These are phyloP conservation scores for Blastobotrys mokoenaii DNA, from an alignment of 805 yeast species.

Conservation along the genomic window DNA sequence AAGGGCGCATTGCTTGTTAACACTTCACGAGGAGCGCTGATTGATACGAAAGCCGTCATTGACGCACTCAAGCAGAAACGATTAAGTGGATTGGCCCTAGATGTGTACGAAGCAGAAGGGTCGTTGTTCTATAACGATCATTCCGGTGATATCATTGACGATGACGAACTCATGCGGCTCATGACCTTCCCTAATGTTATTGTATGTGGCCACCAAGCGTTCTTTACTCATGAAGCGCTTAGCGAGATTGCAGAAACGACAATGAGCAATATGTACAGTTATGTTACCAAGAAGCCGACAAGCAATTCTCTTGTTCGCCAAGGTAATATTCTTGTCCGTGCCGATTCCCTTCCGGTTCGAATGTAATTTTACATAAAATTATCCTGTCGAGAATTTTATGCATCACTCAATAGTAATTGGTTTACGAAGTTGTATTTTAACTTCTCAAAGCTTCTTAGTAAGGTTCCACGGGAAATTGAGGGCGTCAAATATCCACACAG, in stretches of 20 bases:
- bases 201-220: constrained; percentile 26
- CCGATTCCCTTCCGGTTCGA: constrained; percentile 2
- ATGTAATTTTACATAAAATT: constrained; percentile 6
- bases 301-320: constrained; percentile 3
- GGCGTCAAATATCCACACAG: too few relatives aligned
- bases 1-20: constrained; percentile 34
- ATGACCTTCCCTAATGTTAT: constrained; percentile 24
- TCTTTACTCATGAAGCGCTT: constrained; percentile 21
- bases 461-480: too few relatives aligned
- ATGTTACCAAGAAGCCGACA: neutral
- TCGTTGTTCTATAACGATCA: constrained; percentile 21
- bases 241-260: constrained; percentile 19
- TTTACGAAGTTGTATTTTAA: too few relatives aligned
- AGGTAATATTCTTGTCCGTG: neutral
- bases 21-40: constrained; percentile 12
- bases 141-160: constrained; percentile 20
- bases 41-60: constrained; percentile 9
- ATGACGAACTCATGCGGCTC: constrained; percentile 20
- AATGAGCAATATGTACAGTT: constrained; percentile 11
- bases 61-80: constrained; percentile 26
- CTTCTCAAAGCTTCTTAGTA: too few relatives aligned
- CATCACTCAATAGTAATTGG: too few relatives aligned
- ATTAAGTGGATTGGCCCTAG: constrained; percentile 41
- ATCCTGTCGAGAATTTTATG: too few relatives aligned
- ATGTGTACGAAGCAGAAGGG: constrained; percentile 41